A percentile compares a stretch with the other conserved stretches of the same genome.
Evolutionary conservation across 2,329 filamentous ascomycete genomes (phyloP).

Genomic region (Podosphaera leucotricha): DNA sequence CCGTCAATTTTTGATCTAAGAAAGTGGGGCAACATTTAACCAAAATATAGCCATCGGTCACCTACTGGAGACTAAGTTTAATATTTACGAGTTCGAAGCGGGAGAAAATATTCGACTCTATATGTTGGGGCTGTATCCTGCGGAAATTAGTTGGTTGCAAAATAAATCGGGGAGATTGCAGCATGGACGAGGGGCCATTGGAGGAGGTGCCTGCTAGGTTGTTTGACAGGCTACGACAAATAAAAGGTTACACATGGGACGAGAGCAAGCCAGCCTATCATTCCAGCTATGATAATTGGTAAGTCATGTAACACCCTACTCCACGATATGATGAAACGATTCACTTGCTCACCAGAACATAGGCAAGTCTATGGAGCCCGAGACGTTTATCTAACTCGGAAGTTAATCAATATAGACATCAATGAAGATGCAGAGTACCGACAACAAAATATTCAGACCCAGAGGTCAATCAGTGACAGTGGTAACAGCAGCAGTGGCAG

Average conservation of each 20-base stretch:
- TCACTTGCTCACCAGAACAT: constrained; percentile 1
- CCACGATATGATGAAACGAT: not conserved
- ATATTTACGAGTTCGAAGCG: not conserved
- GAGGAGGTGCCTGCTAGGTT: constrained; percentile 23
- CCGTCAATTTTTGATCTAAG: not conserved
- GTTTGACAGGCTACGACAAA: constrained; percentile 47
- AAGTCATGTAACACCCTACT: constrained; percentile 11
- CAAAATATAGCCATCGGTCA: not conserved
- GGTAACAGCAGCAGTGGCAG: constrained; percentile 1
- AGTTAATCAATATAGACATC: not conserved
- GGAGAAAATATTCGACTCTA: not conserved
- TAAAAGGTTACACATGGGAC: constrained; percentile 57
- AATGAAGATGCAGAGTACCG: not conserved
- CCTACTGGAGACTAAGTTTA: not conserved
- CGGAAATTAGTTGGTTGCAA: not conserved
- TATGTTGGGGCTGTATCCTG: not conserved
- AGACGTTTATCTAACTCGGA: constrained; percentile 12
- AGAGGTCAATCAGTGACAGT: constrained; percentile 4
- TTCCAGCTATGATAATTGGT: constrained; percentile 74
- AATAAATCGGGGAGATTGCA: not conserved
- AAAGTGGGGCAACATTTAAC: not conserved
- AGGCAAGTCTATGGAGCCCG: constrained; percentile 41
- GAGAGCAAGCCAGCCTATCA: constrained; percentile 34
- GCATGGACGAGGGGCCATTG: constrained; percentile 18
- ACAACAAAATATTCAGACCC: not conserved